Evolutionary conservation across 2,329 filamentous ascomycete genomes (phyloP), one percentile per base, ranked within the genome.

Genomic region (Ophiostoma pallidulum): DNA sequence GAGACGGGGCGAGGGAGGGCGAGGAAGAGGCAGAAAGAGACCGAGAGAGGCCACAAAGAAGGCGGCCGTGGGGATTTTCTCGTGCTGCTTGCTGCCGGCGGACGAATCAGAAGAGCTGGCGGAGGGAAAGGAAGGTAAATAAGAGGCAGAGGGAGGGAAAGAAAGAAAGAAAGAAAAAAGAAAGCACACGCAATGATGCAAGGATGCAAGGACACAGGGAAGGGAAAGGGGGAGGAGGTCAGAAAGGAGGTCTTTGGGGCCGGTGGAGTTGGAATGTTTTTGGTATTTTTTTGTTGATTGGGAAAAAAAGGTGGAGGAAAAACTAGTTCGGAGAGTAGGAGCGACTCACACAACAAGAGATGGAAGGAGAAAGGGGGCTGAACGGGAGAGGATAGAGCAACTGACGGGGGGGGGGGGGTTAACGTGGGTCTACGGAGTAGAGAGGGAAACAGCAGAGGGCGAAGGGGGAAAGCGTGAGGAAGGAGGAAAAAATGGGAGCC

Each of bases 241-340:
- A 41, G 39, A 41, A 42, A 42, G 24, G 39, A 37, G 32, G 38
- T 39, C 37, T 18, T 32, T 41, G 5, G 19, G n/a, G n/a, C n/a
- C 16, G 26, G 39, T 43, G 33, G 33, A 48, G 40, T 43, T 47
- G 24, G 31, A 14, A 32, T 22, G 38, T 40, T 44, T 35, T 38
- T 42, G 18, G 16, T 48, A 29, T 47, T 36, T 22, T 36, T 41
- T 41, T 47, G 45, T 41, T 41, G 31, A 37, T 32, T 26, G 38
- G 29, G 38, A 39, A 41, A 41, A 41, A 45, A 41, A 47, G 45
- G 45, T 47, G 45, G 45, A 47, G 31, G 45, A 39, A 47, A 41
- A 47, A 19, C 20, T 47, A 45, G 13, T 22, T 24, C 22, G 10
- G 37, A 26, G 20, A 19, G 36, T 32, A n/a, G n/a, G n/a, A n/a